Percentiles rank a stretch among this genome's conserved stretches.
Evolutionary conservation across 31 red algal genomes (phyloP).

Genomic region (Odonthalia washingtoniensis): DNA sequence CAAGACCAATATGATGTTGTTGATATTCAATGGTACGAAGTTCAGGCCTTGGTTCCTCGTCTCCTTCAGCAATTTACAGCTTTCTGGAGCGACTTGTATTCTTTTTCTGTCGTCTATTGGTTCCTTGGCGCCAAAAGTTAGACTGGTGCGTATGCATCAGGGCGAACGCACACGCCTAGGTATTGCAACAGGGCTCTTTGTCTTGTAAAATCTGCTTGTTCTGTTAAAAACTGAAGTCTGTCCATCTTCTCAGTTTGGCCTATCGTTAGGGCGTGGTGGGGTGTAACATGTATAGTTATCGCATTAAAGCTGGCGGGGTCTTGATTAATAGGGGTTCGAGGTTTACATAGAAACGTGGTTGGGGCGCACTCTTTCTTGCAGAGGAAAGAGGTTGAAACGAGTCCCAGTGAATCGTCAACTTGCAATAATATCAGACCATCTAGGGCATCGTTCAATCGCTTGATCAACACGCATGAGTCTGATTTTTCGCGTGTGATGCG

Average conservation of each 20-base stretch:
- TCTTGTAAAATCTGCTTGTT: conserved; percentile 19
- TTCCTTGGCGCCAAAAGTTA: conserved; percentile 9
- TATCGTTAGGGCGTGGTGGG: too few species aligned
- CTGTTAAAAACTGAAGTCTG: not conserved
- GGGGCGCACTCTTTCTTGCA: not conserved
- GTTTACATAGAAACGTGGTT: too few species aligned
- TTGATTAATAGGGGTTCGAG: too few species aligned
- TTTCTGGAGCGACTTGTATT: conserved; percentile 21
- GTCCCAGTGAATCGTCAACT: conserved; percentile 42
- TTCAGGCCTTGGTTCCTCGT: not conserved
- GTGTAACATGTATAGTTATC: too few species aligned
- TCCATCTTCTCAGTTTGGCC: conserved; percentile 26
- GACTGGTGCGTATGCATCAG: conserved; percentile 17
- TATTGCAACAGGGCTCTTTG: conserved; percentile 34
- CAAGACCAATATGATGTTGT: too few species aligned
- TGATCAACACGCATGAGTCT: conserved; percentile 25
- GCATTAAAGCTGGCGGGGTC: too few species aligned
- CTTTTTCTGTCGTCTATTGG: not conserved
- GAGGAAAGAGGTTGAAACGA: conserved; percentile 7
- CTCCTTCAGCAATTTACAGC: too few species aligned
- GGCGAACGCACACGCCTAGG: conserved; percentile 22
- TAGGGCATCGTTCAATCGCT: not conserved
- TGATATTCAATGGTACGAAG: too few species aligned
- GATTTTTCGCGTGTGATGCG: not conserved
- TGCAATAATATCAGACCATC: conserved; percentile 15